Base-by-base conservation (phyloP, 2,329 filamentous ascomycete species). In the Ophiocordyceps camponoti-saundersi region DNA sequence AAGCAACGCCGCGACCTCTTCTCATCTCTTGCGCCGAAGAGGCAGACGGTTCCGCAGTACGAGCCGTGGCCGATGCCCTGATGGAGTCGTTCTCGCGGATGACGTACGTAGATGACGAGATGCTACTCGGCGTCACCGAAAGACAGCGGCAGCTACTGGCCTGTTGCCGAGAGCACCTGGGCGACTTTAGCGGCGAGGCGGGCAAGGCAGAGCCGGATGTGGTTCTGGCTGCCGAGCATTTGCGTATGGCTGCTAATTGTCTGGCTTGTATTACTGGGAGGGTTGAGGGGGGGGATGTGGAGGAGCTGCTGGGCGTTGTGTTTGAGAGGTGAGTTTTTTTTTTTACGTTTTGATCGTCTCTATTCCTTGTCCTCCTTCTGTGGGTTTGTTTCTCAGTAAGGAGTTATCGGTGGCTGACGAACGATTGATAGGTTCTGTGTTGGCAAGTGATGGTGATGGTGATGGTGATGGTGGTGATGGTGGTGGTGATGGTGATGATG, bases 291-390 rank as follows among this genome's bases (percentile, higher is more conserved):
- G 85, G 88, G 2, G 90, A 96, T 62, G 87, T 96, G 16, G 90
- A 98, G 61, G 92, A 96, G 59, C 86, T 98, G 8, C 66, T 98
- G 42, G 92, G 92, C 0, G 89, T 98, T 21, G 89, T 98, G 4
- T 98, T 98, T 66, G 90, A 96, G 63, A 96, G 94, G 85, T 94
- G 67, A 71, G 77, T 76, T 11, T 13, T 6, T 32, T 20, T 8
- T 23, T 18, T 18, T 40, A 6, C 6, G 6, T 40, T 18, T 6
- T 20, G n/a, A n/a, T n/a, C n/a, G n/a, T n/a, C n/a, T n/a, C n/a
- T n/a, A n/a, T n/a, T n/a, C n/a, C n/a, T n/a, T n/a, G n/a, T n/a
- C n/a, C n/a, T n/a, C n/a, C n/a, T n/a, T n/a, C n/a, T n/a, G n/a
- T n/a, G n/a, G n/a, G n/a, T n/a, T n/a, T n/a, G n/a, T n/a, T n/a